A percentile compares a stretch with the other conserved stretches of the same genome.
Evolutionary conservation across 768 basidiomycete species (phyloP).

Genomic region (Leccinum pellstonianum): DNA sequence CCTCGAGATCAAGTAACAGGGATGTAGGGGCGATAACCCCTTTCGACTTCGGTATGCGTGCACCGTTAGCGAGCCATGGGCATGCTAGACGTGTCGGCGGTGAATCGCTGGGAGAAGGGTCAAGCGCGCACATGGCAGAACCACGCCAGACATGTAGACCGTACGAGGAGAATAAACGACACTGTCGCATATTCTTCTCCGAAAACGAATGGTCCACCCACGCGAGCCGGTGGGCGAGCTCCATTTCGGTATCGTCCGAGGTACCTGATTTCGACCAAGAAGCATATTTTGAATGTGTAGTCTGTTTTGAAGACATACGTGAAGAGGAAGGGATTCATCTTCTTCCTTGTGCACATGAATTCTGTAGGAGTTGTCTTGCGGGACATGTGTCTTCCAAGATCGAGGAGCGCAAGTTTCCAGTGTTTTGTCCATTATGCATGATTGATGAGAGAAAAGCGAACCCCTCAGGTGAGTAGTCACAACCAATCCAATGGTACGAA

Average conservation of each 20-base stretch:
- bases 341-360: conserved; percentile 45
- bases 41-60: not conserved
- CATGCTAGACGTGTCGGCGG: not conserved
- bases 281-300: conserved; percentile 44
- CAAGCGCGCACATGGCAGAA: conserved; percentile 1
- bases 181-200: conserved; percentile 27
- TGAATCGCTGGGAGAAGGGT: conserved; percentile 3
- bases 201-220: conserved; percentile 10
- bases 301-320: conserved; percentile 52
- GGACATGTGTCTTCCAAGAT: conserved; percentile 46
- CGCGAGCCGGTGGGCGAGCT: not conserved
- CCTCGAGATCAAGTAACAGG: conserved; percentile 1
- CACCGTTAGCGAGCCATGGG: not conserved
- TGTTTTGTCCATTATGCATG: conserved; percentile 58
- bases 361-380: conserved; percentile 54
- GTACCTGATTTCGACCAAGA: conserved; percentile 9
- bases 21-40: not conserved
- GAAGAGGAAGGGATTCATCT: conserved; percentile 41
- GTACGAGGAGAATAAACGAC: conserved; percentile 24
- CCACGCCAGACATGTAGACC: conserved; percentile 5
- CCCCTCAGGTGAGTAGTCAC: conserved; percentile 33
- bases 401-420: conserved; percentile 51
- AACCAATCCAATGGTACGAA: not conserved
- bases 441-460: conserved; percentile 30
- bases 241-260: not conserved